Evolutionary conservation across 2,329 filamentous ascomycete species (phyloP), one percentile per base, ranked within the genome.

Genomic region (Colletotrichum incanum): DNA sequence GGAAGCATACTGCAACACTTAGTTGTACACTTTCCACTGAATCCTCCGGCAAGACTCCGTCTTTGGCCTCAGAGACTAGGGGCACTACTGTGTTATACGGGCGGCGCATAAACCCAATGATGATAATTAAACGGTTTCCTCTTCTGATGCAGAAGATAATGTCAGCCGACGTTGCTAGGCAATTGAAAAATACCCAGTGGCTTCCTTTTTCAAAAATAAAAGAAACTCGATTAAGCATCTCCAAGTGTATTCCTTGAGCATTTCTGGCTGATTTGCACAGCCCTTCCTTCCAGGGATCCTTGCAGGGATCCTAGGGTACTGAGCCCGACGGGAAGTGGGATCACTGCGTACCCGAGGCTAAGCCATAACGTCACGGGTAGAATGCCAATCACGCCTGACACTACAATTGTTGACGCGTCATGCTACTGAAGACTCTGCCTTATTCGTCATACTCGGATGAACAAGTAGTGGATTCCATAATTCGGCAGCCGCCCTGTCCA

Each of bases 301-400:
- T 16, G 47, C 49, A 39, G 34, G 47, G 47, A 58, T 39, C 28
- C 66, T 34, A 45, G 37, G 45, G 6, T 28, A 45, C 39, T 11
- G 26, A 7, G 39, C n/a, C 26, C 8, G n/a, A 34, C 45, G 62
- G 62, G 54, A 70, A 65, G 66, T 66, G 67, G 61, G 67, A 59
- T 23, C 37, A 39, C 34, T 41, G 45, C 63, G 55, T 55, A 39
- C 28, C 7, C 28, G 23, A 9, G 11, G n/a, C 63, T 67, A 16
- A 56, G 67, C 67, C 67, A 71, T 55, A 41, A 31, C 47, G 39
- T 49, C 41, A 61, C 55, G 55, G 54, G 37, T 23, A 43, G 28
- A 31, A 31, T 9, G 55, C 18, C 55, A 31, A 55, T 49, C 47
- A 9, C 20, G 14, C 16, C 23, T 16, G 39, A 49, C 28, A 5